Conservation (phyloP, 345 rosid species). For the Murraya koenigii region DNA sequence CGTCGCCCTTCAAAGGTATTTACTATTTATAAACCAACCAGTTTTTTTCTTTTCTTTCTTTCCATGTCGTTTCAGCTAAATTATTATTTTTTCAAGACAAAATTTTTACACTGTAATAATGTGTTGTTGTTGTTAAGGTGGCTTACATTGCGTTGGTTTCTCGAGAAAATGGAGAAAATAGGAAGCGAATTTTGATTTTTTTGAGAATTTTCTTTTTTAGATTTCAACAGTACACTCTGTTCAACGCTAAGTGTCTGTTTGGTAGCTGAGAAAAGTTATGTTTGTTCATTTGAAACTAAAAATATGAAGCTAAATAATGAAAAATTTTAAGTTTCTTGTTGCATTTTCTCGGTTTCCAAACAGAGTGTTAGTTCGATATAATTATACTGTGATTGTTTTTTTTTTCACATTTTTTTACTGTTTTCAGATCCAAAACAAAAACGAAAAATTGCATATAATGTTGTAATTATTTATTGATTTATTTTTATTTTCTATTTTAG, state of each 20-base stretch:
- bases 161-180: slow-evolving; percentile 21
- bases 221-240: neutral
- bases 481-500: neutral
- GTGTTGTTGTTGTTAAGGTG: neutral
- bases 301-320: neutral
- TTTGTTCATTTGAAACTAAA: neutral
- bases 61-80: neutral
- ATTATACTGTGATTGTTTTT: no score
- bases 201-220: neutral
- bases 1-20: neutral
- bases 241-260: slow-evolving; percentile 1
- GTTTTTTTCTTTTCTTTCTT: neutral
- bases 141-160: slow-evolving; percentile 24
- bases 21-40: neutral
- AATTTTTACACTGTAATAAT: neutral
- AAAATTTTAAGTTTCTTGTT: slow-evolving; percentile 14
- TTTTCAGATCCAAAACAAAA: slow-evolving; percentile 16
- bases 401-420: neutral
- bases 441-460: no score
- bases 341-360: slow-evolving; percentile 24
- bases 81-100: neutral
- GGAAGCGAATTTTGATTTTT: neutral
- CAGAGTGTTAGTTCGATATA: neutral
- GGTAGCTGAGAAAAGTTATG: slow-evolving; percentile 16
- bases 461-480: neutral